These are phyloP conservation scores for Lathyrus oleraceus DNA, from an alignment of 306 rosid species.

Conservation along the genomic window DNA sequence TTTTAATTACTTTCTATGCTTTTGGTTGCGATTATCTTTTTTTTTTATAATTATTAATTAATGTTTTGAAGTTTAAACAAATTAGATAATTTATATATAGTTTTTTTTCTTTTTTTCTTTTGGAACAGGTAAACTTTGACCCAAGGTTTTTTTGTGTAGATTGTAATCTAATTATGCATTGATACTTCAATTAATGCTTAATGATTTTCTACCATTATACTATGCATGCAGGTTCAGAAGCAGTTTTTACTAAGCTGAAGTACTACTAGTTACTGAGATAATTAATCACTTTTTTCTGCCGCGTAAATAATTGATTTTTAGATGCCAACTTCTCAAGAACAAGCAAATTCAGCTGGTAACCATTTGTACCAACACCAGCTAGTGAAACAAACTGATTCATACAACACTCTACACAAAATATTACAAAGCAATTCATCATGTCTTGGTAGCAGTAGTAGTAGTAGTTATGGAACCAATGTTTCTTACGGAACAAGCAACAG, in stretches of 20 bases:
- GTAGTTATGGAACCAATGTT: constrained; percentile 62
- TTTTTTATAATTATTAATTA: background rate
- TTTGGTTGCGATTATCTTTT: background rate
- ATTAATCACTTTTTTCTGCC: constrained; percentile 21
- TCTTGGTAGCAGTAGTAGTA: constrained; percentile 27
- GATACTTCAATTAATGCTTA: constrained; percentile 18
- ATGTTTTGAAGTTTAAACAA: no score
- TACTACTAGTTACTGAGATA: background rate
- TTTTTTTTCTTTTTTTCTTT: constrained; percentile 17
- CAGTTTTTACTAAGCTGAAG: constrained; percentile 4
- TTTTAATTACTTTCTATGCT: background rate
- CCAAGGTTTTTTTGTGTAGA: background rate
- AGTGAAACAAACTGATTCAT: constrained; percentile 48
- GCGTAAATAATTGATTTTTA: constrained; percentile 30
- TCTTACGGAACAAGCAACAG: constrained; percentile 59
- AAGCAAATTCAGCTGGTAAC: constrained; percentile 41
- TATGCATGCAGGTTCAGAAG: constrained; percentile 49
- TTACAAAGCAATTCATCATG: constrained; percentile 47
- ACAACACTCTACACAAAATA: constrained; percentile 48
- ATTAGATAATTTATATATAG: no score
- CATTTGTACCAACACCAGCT: constrained; percentile 55
- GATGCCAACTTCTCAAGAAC: constrained; percentile 68
- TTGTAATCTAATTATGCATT: constrained; percentile 8
- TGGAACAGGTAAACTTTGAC: background rate
- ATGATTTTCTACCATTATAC: background rate